These are phyloP conservation scores for Xylaria curta DNA, from an alignment of 495 filamentous ascomycete species.

Conservation along the genomic window DNA sequence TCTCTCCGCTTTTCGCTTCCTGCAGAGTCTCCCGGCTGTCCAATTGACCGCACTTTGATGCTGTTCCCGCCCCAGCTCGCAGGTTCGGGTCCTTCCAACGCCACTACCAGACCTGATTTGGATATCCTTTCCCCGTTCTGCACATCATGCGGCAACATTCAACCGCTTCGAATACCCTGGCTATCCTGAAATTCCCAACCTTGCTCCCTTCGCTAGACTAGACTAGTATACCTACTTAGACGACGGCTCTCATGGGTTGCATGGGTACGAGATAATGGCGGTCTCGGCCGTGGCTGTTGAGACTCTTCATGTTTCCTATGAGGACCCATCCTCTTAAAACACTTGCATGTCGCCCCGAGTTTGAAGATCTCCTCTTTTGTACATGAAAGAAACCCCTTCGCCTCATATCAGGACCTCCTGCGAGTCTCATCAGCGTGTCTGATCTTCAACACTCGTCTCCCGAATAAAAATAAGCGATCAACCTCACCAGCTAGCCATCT, in stretches of 20 bases:
- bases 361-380: constrained; percentile 39
- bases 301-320: constrained; percentile 38
- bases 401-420: constrained; percentile 40
- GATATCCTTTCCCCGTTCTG: too few relatives aligned
- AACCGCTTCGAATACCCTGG: constrained; percentile 16
- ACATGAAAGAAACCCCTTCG: constrained; percentile 49
- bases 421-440: constrained; percentile 47
- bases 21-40: not conserved
- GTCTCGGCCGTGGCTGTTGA: constrained; percentile 39
- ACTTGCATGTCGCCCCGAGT: constrained; percentile 35
- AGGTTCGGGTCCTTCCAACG: constrained; percentile 3
- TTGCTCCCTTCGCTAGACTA: not conserved
- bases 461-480: constrained; percentile 39
- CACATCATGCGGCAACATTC: constrained; percentile 39
- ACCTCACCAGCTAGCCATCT: constrained; percentile 10
- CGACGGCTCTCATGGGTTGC: constrained; percentile 24
- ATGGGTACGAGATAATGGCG: constrained; percentile 36
- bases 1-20: constrained; percentile 11
- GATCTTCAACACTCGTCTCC: constrained; percentile 49
- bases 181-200: constrained; percentile 19
- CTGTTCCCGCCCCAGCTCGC: constrained; percentile 21
- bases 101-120: constrained; percentile 25
- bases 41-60: constrained; percentile 26
- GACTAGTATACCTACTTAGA: not conserved
- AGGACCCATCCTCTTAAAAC: constrained; percentile 48